A percentile compares a stretch with the other conserved stretches of the same genome.
phyloP scores from a whole-genome alignment of 192 early-diverging fungal genomes.

The Coemansia sp. region DNA sequence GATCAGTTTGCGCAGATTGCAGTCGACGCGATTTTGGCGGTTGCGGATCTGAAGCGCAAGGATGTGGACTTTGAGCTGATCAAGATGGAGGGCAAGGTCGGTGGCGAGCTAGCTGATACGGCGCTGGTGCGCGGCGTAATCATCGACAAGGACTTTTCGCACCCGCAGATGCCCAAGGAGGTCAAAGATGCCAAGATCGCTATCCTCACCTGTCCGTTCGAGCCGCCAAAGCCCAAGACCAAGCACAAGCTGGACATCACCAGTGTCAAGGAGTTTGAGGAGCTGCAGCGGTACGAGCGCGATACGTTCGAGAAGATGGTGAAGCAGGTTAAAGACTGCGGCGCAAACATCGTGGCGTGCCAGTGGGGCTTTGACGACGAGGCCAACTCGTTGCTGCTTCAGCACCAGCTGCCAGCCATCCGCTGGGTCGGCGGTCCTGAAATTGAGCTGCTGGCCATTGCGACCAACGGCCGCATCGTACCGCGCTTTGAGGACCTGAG shows the following conservation, averaged over 20 bases:
- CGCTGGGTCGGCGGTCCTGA: conserved; percentile 99
- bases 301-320: conserved; percentile 98
- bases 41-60: conserved; percentile 97
- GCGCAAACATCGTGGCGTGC: conserved; percentile 97
- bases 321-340: conserved; percentile 92
- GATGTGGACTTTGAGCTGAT: conserved; percentile 99
- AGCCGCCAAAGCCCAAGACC: conserved; percentile 99
- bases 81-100: conserved; percentile 98
- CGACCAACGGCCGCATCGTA: conserved; percentile 99
- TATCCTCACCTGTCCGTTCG: conserved; percentile 98
- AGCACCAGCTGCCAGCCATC: conserved; percentile 95
- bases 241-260: conserved; percentile 99
- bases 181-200: conserved; percentile 94
- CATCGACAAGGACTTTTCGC: conserved; percentile 99
- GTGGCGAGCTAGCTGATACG: conserved; percentile 93
- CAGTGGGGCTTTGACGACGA: conserved; percentile 99
- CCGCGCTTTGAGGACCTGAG: conserved; percentile 98
- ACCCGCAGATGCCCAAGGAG: conserved; percentile 99
- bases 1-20: conserved; percentile 98
- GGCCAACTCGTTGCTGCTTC: conserved; percentile 97
- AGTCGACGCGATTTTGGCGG: conserved; percentile 94
- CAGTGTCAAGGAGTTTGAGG: conserved; percentile 97
- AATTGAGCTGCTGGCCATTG: conserved; percentile 99
- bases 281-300: conserved; percentile 92
- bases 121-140: conserved; percentile 94